phyloP scores from a whole-genome alignment of 164 flowering plant species.

The Annona cherimola region DNA sequence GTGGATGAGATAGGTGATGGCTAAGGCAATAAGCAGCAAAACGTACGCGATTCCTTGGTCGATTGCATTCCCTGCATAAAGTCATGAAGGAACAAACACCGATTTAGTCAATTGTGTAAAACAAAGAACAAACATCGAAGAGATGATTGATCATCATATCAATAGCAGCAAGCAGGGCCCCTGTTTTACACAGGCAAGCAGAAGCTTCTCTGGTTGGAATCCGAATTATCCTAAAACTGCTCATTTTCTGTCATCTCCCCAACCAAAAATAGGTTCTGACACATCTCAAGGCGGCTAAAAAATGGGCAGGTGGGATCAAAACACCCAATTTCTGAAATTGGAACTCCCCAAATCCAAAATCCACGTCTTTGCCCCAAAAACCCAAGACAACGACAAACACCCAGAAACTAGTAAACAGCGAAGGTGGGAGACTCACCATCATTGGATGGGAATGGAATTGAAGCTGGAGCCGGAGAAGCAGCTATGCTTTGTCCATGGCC shows the following conservation, averaged over 20 bases:
- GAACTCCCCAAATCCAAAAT: background rate
- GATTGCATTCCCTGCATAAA: slow-evolving; percentile 35
- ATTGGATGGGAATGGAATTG: slow-evolving; percentile 4
- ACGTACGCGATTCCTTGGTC: slow-evolving; percentile 62
- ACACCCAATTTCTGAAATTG: background rate
- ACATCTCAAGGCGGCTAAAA: background rate
- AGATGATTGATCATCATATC: no score
- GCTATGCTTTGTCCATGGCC: slow-evolving; percentile 13
- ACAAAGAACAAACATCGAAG: background rate
- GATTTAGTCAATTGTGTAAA: background rate
- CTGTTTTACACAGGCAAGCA: no score
- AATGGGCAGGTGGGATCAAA: background rate
- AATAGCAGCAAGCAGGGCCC: no score
- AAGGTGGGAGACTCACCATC: slow-evolving; percentile 11
- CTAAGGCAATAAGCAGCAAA: slow-evolving; percentile 53
- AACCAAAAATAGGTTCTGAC: no score
- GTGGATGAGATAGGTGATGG: slow-evolving; percentile 50
- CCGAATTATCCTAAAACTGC: no score
- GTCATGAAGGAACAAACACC: background rate
- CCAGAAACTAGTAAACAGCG: background rate
- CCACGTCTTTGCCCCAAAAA: background rate
- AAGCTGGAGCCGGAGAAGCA: slow-evolving; percentile 12
- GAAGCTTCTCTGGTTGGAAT: no score
- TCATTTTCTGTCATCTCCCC: no score
- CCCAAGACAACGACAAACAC: background rate